phyloP scores from a whole-genome alignment of 1,139 yeast genomes.

The Blastobotrys aristatus region DNA sequence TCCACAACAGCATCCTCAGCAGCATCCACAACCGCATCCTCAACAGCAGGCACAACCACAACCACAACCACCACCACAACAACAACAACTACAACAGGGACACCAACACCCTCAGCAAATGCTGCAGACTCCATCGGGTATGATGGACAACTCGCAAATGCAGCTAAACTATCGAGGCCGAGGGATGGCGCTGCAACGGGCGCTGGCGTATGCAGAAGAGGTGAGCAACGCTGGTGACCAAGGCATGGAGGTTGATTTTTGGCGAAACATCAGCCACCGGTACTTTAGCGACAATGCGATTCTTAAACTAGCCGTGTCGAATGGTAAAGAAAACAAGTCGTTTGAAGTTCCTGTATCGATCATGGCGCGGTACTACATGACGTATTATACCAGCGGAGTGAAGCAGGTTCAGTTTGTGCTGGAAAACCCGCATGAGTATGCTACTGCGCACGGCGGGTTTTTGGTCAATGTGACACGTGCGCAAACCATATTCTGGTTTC shows the following conservation, averaged over 20 bases:
- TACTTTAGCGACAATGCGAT: slow-evolving; percentile 48
- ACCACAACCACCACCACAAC: slow-evolving; percentile 6
- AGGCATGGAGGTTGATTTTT: slow-evolving; percentile 41
- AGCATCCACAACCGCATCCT: slow-evolving; percentile 6
- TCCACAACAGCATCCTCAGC: slow-evolving; percentile 5
- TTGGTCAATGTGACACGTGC: slow-evolving; percentile 58
- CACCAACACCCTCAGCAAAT: slow-evolving; percentile 4
- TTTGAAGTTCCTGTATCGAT: slow-evolving; percentile 62
- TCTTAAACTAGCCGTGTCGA: slow-evolving; percentile 42
- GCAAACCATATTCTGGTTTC: slow-evolving; percentile 49
- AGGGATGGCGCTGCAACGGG: slow-evolving; percentile 32
- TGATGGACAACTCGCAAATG: background rate
- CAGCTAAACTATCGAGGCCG: slow-evolving; percentile 10
- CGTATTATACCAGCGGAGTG: slow-evolving; percentile 52
- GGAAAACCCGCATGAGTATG: slow-evolving; percentile 62
- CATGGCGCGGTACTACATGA: slow-evolving; percentile 60
- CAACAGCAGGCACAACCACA: slow-evolving; percentile 7
- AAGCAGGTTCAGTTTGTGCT: slow-evolving; percentile 52
- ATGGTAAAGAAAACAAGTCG: slow-evolving; percentile 45
- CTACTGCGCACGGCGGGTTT: slow-evolving; percentile 60
- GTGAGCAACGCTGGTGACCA: slow-evolving; percentile 37
- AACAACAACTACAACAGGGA: slow-evolving; percentile 7
- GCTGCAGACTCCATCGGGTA: background rate
- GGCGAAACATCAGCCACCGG: slow-evolving; percentile 45
- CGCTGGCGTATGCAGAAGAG: slow-evolving; percentile 39